Conservation (phyloP, 208 protist genomes). For the Phytomonas sp. region DNA sequence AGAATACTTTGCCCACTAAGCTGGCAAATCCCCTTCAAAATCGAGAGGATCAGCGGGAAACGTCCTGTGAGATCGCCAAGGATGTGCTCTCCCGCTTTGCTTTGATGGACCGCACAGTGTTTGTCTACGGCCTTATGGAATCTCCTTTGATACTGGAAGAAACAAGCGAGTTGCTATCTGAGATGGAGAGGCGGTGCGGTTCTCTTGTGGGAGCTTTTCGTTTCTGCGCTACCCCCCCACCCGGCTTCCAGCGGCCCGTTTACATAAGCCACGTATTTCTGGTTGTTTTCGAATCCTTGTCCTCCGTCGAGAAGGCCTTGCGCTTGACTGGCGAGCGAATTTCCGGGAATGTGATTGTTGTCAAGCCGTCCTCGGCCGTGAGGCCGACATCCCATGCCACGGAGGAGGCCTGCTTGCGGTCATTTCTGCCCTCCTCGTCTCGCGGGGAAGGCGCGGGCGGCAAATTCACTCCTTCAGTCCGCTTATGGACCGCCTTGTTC, state of each 20-base stretch:
- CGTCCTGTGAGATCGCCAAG: neutral
- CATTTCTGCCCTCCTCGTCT: neutral
- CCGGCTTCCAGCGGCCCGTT: neutral
- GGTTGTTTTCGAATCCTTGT: neutral
- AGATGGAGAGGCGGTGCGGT: neutral
- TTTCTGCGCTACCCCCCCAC: neutral
- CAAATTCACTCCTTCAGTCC: constrained; percentile 10
- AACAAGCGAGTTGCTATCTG: neutral
- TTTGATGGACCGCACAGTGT: neutral
- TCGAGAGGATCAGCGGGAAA: neutral
- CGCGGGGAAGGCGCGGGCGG: neutral
- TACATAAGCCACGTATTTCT: neutral
- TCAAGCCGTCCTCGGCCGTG: neutral
- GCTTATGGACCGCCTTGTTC: constrained; percentile 28
- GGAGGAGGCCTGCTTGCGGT: neutral
- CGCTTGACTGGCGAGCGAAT: neutral
- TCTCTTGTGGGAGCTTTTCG: neutral
- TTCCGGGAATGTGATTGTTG: neutral
- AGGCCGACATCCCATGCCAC: neutral
- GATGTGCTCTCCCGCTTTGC: neutral
- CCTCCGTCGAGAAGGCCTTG: neutral
- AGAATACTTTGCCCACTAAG: neutral
- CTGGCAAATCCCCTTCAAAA: neutral
- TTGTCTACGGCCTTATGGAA: neutral
- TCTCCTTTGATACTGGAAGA: neutral